phyloP scores from a whole-genome alignment of 495 filamentous ascomycete genomes.

The Neurospora tetraspora region DNA sequence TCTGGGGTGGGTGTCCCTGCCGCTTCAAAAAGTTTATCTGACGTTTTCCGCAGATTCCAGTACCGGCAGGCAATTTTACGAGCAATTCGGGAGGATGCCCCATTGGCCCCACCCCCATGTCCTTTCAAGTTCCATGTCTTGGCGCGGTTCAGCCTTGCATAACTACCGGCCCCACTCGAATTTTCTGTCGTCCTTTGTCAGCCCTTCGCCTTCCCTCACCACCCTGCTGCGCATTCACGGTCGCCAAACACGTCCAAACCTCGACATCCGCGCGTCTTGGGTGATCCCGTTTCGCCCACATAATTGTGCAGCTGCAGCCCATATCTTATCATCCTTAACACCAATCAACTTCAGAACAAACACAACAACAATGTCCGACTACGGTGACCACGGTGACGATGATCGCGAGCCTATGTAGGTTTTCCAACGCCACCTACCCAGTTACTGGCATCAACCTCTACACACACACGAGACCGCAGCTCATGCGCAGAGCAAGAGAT shows the following conservation, averaged over 20 bases:
- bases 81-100: not conserved
- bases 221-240: not conserved
- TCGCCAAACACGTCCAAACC: not conserved
- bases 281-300: not conserved
- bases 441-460: not conserved
- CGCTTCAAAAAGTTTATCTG: not conserved
- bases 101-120: not conserved
- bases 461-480: slow-evolving; percentile 6
- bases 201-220: slow-evolving; percentile 3
- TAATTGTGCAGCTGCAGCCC: not conserved
- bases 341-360: not conserved
- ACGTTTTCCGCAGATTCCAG: not conserved
- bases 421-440: slow-evolving; percentile 1
- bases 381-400: slow-evolving; percentile 60
- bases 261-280: not conserved
- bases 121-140: not conserved
- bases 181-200: slow-evolving; percentile 18
- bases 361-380: slow-evolving; percentile 65
- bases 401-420: slow-evolving; percentile 33
- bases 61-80: not conserved
- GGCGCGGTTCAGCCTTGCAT: slow-evolving; percentile 6
- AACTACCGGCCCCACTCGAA: slow-evolving; percentile 14
- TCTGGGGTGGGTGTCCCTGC: not conserved
- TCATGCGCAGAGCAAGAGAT: not conserved
- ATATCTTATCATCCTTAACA: not conserved